A percentile compares a stretch with the other conserved stretches of the same genome.
Conservation (phyloP, 495 filamentous ascomycete genomes). For the Clohesyomyces aquaticus region DNA sequence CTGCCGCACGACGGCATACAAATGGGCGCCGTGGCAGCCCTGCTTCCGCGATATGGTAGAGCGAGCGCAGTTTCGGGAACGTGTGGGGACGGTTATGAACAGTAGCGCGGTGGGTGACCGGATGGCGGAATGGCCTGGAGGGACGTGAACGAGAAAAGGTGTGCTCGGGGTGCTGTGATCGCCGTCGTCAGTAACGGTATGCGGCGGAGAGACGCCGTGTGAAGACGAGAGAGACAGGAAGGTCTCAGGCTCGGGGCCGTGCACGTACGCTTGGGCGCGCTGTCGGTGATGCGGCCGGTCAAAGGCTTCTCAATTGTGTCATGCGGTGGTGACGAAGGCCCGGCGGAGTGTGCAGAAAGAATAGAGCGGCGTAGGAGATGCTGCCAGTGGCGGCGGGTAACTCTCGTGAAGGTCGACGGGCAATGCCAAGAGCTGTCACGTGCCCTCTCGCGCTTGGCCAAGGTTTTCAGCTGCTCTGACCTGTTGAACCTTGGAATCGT, state of each 20-base stretch:
- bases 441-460: neutral
- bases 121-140: too few species aligned
- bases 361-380: slow-evolving; percentile 30
- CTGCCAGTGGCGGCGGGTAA: neutral
- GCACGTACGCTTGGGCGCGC: too few species aligned
- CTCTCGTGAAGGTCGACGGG: neutral
- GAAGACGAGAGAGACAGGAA: slow-evolving; percentile 8
- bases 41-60: neutral
- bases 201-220: slow-evolving; percentile 3
- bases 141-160: slow-evolving; percentile 1
- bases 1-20: slow-evolving; percentile 26
- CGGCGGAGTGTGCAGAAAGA: slow-evolving; percentile 22
- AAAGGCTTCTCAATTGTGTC: slow-evolving; percentile 33
- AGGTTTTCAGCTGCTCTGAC: too few species aligned
- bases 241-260: too few species aligned
- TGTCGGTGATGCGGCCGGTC: slow-evolving; percentile 18
- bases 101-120: too few species aligned
- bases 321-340: slow-evolving; percentile 9
- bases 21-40: neutral
- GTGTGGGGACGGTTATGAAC: too few species aligned
- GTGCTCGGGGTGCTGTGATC: slow-evolving; percentile 4
- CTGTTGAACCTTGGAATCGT: neutral
- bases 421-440: neutral
- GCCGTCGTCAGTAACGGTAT: slow-evolving; percentile 10
- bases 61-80: neutral